Evolutionary conservation across 2,329 filamentous ascomycete species (phyloP).

Genomic region (Fusarium sacchari): DNA sequence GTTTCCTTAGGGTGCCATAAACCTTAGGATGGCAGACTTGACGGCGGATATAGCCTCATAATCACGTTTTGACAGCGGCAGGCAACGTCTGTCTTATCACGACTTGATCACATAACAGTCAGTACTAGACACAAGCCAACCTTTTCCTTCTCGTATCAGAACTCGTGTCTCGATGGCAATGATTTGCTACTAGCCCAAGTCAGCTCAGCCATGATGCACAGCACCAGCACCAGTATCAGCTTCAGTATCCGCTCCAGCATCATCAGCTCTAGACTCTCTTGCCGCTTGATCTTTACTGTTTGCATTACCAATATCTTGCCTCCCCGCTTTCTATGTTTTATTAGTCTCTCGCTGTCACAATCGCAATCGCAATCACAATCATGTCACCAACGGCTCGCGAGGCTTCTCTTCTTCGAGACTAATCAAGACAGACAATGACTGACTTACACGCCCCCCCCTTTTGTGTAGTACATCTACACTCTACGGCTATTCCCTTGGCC

Average conservation of each 20-base stretch:
- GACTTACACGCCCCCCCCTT: slow-evolving; percentile 7
- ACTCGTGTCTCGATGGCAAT: not conserved
- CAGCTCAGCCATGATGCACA: not conserved
- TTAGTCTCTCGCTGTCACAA: not conserved
- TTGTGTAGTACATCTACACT: not conserved
- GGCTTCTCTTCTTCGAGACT: not conserved
- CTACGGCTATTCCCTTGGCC: slow-evolving; percentile 5
- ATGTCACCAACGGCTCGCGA: not conserved
- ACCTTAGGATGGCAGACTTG: slow-evolving; percentile 4
- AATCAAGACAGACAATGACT: not conserved
- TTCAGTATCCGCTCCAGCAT: not conserved
- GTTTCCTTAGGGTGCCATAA: not conserved
- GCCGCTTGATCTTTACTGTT: not conserved
- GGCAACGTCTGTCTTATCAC: not conserved
- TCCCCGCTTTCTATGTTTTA: not conserved
- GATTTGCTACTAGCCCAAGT: not conserved
- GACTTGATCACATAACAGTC: not conserved
- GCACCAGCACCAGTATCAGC: not conserved
- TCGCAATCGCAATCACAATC: not conserved
- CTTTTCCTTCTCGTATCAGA: not conserved
- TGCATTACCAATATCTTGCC: not conserved
- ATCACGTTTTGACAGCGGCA: slow-evolving; percentile 6
- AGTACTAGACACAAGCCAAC: not conserved
- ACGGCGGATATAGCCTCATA: slow-evolving; percentile 1
- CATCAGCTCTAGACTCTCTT: not conserved